Base-by-base conservation (phyloP, 1,284 basidiomycete genomes). In the Thecaphora thlaspeos region DNA sequence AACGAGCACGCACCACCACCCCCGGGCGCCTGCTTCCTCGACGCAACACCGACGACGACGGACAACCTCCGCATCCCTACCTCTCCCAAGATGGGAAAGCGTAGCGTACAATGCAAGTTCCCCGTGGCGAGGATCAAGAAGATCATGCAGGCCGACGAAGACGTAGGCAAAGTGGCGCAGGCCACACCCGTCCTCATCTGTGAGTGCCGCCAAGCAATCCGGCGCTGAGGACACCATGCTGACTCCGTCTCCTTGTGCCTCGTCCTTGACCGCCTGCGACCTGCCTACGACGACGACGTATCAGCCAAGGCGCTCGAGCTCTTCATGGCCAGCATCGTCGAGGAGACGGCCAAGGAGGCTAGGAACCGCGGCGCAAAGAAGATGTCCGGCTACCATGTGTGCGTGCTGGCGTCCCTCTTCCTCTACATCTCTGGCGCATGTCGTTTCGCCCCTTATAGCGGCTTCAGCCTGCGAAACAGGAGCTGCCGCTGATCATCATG, bases 141-240 rank as follows among this genome's bases (percentile, higher is more conserved):
- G 82, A 96, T 98, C 59, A 98, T 98, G 91, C 94, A 98, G 82
- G 92, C 94, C 78, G 94, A 99, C 78, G 95, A 99, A 77, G 94
- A 99, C 78, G 94, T 98, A 17, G 94, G 95, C 51, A 99, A 99
- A 80, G 91, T 99, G 18, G 93, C 95, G 1, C 90, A 92, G 75
- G 93, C 91, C 15, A 96, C 94, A 4, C 95, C 95, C 0, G 86
- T 98, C 54, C 89, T 96, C 61, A 95, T 98, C 71, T 98, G 95
- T 97, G 76, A 79, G 91, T 85, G 21, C 12, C 11, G 7, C 21
- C 5, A 9, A 9, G 30, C 19, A 18, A n/a, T n/a, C n/a, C n/a
- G n/a, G n/a, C n/a, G n/a, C n/a, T n/a, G n/a, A n/a, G n/a, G n/a
- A n/a, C n/a, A n/a, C n/a, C n/a, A n/a, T n/a, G n/a, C n/a, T n/a